These are phyloP conservation scores for Pseudogymnoascus sp. DNA, from an alignment of 2,329 filamentous ascomycete genomes.

Conservation along the genomic window DNA sequence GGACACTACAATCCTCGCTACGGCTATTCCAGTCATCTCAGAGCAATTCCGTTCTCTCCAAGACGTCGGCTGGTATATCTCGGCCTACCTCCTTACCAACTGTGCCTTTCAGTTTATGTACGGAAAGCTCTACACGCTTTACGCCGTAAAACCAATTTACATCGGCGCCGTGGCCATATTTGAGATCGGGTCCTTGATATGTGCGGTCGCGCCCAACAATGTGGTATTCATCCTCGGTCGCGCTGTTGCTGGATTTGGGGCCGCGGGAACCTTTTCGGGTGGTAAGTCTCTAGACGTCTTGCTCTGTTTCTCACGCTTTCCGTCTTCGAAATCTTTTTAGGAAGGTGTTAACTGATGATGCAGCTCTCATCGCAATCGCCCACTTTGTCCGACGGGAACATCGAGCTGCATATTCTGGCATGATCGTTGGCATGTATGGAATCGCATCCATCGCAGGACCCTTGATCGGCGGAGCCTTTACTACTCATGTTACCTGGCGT, in stretches of 20 bases:
- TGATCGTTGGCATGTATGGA: slow-evolving; percentile 25
- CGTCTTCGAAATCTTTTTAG: too few species aligned
- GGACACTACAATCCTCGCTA: slow-evolving; percentile 32
- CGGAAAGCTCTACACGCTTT: slow-evolving; percentile 27
- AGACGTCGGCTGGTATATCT: slow-evolving; percentile 40
- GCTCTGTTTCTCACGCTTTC: too few species aligned
- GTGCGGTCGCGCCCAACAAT: slow-evolving; percentile 28
- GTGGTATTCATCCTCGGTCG: slow-evolving; percentile 29
- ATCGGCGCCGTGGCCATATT: slow-evolving; percentile 26
- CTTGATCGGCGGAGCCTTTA: slow-evolving; percentile 36
- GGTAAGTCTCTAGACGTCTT: background rate
- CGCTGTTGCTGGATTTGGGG: slow-evolving; percentile 27
- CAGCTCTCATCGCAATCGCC: slow-evolving; percentile 21
- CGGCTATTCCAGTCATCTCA: slow-evolving; percentile 32
- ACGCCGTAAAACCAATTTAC: slow-evolving; percentile 24
- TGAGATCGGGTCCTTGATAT: slow-evolving; percentile 28
- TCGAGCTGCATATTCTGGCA: slow-evolving; percentile 23
- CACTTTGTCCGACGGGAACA: slow-evolving; percentile 22
- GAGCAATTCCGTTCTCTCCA: slow-evolving; percentile 32
- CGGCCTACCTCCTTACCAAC: slow-evolving; percentile 31
- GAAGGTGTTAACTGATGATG: too few species aligned
- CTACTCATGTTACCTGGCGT: slow-evolving; percentile 25
- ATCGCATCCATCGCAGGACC: slow-evolving; percentile 28
- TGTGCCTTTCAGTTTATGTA: slow-evolving; percentile 23
- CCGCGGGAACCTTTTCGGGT: slow-evolving; percentile 27